Evolutionary conservation across 768 basidiomycete species (phyloP).

Genomic region (Leccinum uliginosum): DNA sequence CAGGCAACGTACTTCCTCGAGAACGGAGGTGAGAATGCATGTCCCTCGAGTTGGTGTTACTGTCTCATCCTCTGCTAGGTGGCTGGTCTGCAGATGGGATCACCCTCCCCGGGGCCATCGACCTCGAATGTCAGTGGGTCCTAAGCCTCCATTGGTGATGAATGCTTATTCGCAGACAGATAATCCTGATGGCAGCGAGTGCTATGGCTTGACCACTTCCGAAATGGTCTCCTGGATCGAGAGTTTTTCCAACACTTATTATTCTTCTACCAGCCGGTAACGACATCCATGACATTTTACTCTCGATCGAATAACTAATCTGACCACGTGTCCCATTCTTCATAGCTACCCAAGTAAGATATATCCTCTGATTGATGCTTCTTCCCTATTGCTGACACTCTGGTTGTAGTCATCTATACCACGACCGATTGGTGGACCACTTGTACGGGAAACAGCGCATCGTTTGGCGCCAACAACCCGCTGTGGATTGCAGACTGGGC

Average conservation of each 20-base stretch:
- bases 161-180: constrained; percentile 30
- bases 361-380: background rate
- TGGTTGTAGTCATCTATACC: constrained; percentile 49
- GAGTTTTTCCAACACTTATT: constrained; percentile 60
- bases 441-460: constrained; percentile 57
- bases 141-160: background rate
- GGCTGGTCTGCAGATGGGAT: constrained; percentile 53
- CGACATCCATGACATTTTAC: background rate
- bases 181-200: constrained; percentile 47
- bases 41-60: background rate
- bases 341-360: constrained; percentile 39
- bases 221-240: constrained; percentile 61
- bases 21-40: constrained; percentile 41
- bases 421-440: constrained; percentile 65
- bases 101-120: constrained; percentile 61
- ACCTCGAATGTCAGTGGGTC: constrained; percentile 50
- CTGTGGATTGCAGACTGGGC: constrained; percentile 59
- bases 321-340: background rate
- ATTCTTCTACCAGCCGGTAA: constrained; percentile 44
- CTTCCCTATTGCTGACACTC: background rate
- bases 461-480: constrained; percentile 48
- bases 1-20: constrained; percentile 59
- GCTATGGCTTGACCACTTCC: constrained; percentile 49
- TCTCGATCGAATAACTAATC: background rate
- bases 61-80: constrained; percentile 26